Conservation (phyloP, 1,139 yeast genomes). For the Geotrichum candidum region DNA sequence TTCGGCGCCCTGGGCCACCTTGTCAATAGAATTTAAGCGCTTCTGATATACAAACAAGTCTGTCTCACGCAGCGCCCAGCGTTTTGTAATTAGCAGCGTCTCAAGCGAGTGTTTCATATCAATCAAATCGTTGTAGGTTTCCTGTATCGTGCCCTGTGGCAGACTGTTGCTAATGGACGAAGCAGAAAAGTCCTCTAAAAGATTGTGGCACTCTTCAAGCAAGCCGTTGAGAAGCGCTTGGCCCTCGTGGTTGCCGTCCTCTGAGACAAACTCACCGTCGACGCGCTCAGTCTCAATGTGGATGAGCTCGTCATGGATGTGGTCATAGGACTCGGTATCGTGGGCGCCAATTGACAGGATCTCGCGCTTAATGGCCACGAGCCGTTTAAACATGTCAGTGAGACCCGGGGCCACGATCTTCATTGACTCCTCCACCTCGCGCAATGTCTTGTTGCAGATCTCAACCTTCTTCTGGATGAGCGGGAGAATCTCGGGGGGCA, state of each 20-base stretch:
- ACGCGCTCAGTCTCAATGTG: slow-evolving; percentile 42
- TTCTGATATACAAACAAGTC: slow-evolving; percentile 82
- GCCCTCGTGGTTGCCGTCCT: slow-evolving; percentile 35
- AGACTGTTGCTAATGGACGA: slow-evolving; percentile 47
- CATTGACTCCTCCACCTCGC: slow-evolving; percentile 28
- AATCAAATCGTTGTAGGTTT: slow-evolving; percentile 45
- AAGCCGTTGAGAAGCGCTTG: slow-evolving; percentile 47
- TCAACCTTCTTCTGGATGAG: slow-evolving; percentile 29
- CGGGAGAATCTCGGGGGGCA: slow-evolving; percentile 26
- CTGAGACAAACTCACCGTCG: slow-evolving; percentile 41
- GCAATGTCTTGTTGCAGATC: slow-evolving; percentile 27
- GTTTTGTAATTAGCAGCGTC: slow-evolving; percentile 76
- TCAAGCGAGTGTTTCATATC: slow-evolving; percentile 69
- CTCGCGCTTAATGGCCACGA: slow-evolving; percentile 49
- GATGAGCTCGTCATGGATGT: slow-evolving; percentile 34
- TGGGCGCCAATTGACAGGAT: slow-evolving; percentile 46
- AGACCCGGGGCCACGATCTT: slow-evolving; percentile 33
- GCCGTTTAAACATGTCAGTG: slow-evolving; percentile 30
- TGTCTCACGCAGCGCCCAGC: slow-evolving; percentile 96
- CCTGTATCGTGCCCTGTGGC: slow-evolving; percentile 23
- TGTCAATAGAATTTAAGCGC: slow-evolving; percentile 43
- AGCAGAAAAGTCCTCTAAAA: slow-evolving; percentile 63
- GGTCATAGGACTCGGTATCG: slow-evolving; percentile 20
- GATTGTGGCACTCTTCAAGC: slow-evolving; percentile 73
- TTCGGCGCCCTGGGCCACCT: too few relatives aligned